Percentiles rank a stretch among this genome's conserved stretches.
These are phyloP conservation scores for Flaveria bidentis DNA, from an alignment of 129 eudicot species.

Conservation along the genomic window DNA sequence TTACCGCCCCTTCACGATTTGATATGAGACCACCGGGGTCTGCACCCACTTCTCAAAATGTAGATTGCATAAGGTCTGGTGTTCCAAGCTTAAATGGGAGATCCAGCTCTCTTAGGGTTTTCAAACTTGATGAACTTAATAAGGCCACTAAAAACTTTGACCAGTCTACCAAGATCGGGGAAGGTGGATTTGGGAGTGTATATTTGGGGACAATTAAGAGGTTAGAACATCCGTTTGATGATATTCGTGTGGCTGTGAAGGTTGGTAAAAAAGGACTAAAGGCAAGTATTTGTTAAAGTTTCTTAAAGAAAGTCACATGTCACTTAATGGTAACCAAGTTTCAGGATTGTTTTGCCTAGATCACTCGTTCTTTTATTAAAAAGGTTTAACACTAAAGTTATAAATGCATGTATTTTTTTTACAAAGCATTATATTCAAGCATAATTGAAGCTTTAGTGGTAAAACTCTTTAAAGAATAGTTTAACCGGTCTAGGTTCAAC, in stretches of 20 bases:
- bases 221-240: constrained; percentile 40
- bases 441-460: not conserved
- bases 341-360: not conserved
- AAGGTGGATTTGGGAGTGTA: constrained; percentile 89
- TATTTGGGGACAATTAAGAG: constrained; percentile 51
- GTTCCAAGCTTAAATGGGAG: constrained; percentile 46
- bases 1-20: constrained; percentile 16
- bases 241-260: constrained; percentile 69
- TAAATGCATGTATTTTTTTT: not conserved
- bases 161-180: constrained; percentile 60
- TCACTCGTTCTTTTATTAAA: not conserved
- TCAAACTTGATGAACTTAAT: constrained; percentile 63
- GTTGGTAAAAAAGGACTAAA: constrained; percentile 64
- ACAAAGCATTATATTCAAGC: not conserved
- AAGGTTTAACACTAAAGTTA: not conserved
- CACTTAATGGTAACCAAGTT: not conserved
- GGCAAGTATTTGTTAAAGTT: constrained; percentile 44
- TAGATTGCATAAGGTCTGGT: constrained; percentile 17
- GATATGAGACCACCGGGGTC: constrained; percentile 36
- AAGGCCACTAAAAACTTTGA: constrained; percentile 57
- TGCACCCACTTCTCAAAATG: constrained; percentile 44
- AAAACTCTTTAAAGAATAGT: not conserved
- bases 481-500: not conserved
- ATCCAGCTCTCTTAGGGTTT: constrained; percentile 52
- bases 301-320: not conserved